Evolutionary conservation across 2,329 filamentous ascomycete genomes (phyloP), one percentile per base, ranked within the genome.

Genomic region (Ceratocystis lukuohia): DNA sequence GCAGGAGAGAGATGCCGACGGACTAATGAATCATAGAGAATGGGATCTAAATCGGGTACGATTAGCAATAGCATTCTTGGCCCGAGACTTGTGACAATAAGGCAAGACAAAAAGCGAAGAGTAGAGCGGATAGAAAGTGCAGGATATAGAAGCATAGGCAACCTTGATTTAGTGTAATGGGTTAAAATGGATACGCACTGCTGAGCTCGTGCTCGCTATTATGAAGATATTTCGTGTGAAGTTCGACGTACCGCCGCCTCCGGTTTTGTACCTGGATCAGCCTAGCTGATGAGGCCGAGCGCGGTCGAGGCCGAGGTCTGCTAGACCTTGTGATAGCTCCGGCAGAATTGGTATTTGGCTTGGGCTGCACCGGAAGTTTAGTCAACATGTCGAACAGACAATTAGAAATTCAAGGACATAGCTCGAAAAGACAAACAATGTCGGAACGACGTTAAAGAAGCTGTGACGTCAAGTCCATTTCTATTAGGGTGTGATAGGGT

Each of bases 1-100:
- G 80, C 78, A 2, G 86, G 77, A 0, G 86, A 86, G 70, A 92
- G 89, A 74, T 91, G 92, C 64, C 84, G 84, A 64, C 89, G 85
- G 68, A 96, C 83, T 28, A 95, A 80, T 65, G 84, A 82, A 74
- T 95, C 89, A 78, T 96, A 96, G 41, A 95, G 82, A 7, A 93
- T 77, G 0, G 91, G 90, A 75, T 94, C 89, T 82, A 67, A 41
- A 41, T 4, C 3, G 12, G 10, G 10, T 41, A 4, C 37, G 12
- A 41, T 41, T 41, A 41, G 37, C 10, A 41, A 41, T 41, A 12
- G 10, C 3, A 12, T 41, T 41, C 37, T 41, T 10, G 8, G 33
- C 10, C 8, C 10, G 10, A 37, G 33, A 37, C 33, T 5, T 28
- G 20, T 50, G 4, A 6, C 7, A 44, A 20, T 45, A 28, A 20